A percentile compares a stretch with the other conserved stretches of the same genome.
These are phyloP conservation scores for Sutorius australiensis DNA, from an alignment of 768 basidiomycete species.

Conservation along the genomic window DNA sequence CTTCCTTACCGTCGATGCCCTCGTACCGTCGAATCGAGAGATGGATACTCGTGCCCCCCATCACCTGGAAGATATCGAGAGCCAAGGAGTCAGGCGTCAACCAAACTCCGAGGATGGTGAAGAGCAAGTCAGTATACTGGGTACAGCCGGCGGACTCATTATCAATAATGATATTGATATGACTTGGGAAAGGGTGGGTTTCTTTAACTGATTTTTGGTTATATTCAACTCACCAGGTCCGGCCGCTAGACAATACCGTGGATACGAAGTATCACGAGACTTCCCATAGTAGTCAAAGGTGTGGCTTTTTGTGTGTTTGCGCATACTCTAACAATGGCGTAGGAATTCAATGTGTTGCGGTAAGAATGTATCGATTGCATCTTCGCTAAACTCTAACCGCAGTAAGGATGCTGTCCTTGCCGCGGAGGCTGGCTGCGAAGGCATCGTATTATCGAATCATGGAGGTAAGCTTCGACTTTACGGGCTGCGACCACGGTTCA, in stretches of 20 bases:
- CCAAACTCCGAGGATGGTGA: slow-evolving; percentile 27
- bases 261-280: slow-evolving; percentile 62
- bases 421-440: slow-evolving; percentile 78
- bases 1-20: slow-evolving; percentile 87
- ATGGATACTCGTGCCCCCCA: slow-evolving; percentile 63
- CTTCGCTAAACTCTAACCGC: slow-evolving; percentile 4
- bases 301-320: neutral
- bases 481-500: neutral
- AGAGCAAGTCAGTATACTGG: slow-evolving; percentile 41
- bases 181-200: slow-evolving; percentile 66
- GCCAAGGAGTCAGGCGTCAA: slow-evolving; percentile 27
- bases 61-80: slow-evolving; percentile 53
- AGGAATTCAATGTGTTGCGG: slow-evolving; percentile 76
- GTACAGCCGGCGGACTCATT: slow-evolving; percentile 66
- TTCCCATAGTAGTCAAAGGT: slow-evolving; percentile 79
- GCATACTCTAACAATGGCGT: slow-evolving; percentile 7
- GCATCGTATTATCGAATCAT: slow-evolving; percentile 87
- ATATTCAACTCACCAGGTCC: neutral
- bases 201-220: neutral
- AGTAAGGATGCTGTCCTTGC: slow-evolving; percentile 82
- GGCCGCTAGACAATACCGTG: slow-evolving; percentile 65
- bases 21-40: slow-evolving; percentile 80
- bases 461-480: slow-evolving; percentile 51
- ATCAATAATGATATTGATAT: slow-evolving; percentile 68
- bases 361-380: slow-evolving; percentile 24